Conservation (phyloP, 2,329 filamentous ascomycete species). For the Fusarium paranaense region DNA sequence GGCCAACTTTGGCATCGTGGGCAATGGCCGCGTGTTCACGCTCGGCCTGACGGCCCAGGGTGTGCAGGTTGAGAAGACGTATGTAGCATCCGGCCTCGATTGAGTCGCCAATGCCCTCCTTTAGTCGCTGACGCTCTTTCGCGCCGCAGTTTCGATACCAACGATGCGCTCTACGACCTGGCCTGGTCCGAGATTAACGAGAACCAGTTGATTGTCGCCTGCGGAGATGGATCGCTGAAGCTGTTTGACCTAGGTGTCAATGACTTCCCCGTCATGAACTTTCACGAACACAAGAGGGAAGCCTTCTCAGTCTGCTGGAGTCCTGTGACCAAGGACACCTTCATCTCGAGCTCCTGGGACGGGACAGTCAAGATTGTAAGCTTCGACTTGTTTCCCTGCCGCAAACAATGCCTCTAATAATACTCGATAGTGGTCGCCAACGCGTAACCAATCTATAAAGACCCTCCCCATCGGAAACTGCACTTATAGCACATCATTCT, state of each 20-base stretch:
- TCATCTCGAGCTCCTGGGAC: constrained; percentile 94
- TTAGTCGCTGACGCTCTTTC: neutral
- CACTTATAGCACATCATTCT: constrained; percentile 93
- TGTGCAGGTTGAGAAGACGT: constrained; percentile 87
- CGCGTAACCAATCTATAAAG: constrained; percentile 76
- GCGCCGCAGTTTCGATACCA: constrained; percentile 83
- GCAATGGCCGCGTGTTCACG: constrained; percentile 91
- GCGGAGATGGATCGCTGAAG: constrained; percentile 94
- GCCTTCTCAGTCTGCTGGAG: constrained; percentile 96
- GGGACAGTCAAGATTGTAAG: constrained; percentile 87
- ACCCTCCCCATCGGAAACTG: constrained; percentile 93
- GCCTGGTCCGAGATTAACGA: constrained; percentile 97
- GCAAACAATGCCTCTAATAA: constrained; percentile 6
- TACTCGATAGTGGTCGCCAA: constrained; percentile 79
- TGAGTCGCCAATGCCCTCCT: neutral
- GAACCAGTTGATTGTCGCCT: constrained; percentile 89
- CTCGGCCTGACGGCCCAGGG: constrained; percentile 86
- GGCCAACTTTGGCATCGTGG: constrained; percentile 97
- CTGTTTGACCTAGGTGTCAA: constrained; percentile 87
- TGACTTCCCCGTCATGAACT: constrained; percentile 90
- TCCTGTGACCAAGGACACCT: constrained; percentile 88
- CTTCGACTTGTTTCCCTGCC: neutral
- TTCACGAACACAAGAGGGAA: constrained; percentile 93
- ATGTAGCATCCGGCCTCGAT: constrained; percentile 37
- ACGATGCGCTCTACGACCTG: constrained; percentile 95